These are phyloP conservation scores for Ganoderma multipileum DNA, from an alignment of 1,284 basidiomycete genomes.

Conservation along the genomic window DNA sequence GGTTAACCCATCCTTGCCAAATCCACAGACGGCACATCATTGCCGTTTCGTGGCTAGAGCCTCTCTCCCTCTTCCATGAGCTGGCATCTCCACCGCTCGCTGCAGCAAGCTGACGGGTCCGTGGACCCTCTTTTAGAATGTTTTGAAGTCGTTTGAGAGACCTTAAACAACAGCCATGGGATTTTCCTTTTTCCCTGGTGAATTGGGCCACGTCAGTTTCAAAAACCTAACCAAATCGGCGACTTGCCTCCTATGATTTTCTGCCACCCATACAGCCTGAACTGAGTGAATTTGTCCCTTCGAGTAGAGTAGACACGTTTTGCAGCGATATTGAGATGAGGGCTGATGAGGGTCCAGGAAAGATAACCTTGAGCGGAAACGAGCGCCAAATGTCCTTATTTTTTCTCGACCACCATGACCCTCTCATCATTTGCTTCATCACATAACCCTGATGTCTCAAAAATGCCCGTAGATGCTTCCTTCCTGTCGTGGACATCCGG, in stretches of 20 bases:
- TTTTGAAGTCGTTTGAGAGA: not conserved
- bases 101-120: not conserved
- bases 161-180: not conserved
- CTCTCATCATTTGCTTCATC: not conserved
- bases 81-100: not conserved
- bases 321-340: not conserved
- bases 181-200: not conserved
- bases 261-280: not conserved
- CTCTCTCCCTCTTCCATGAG: not conserved
- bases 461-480: not conserved
- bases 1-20: not conserved
- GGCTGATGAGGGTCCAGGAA: not conserved
- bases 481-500: not conserved
- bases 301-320: not conserved
- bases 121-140: not conserved
- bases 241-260: not conserved
- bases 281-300: too few species aligned
- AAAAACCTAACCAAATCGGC: not conserved
- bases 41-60: not conserved
- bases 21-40: not conserved
- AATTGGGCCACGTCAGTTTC: not conserved
- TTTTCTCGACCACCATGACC: not conserved
- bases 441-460: not conserved
- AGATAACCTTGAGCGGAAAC: not conserved
- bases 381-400: not conserved